Evolutionary conservation across 352 stramenopile species (phyloP).

Genomic region (Pythium utonaiense): DNA sequence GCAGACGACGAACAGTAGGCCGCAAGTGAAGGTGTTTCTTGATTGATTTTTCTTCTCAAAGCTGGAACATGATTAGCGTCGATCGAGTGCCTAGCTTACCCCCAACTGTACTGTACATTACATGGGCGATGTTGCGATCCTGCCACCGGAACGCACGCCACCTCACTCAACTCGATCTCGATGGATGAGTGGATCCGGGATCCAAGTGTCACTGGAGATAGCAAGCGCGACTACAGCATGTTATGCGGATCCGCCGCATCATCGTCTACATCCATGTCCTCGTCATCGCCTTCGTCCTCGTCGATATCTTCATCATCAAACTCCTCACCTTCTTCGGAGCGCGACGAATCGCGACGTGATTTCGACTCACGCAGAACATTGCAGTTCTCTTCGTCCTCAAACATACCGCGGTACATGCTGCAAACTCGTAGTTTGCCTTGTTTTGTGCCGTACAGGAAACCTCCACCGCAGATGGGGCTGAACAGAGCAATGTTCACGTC

Average conservation of each 20-base stretch:
- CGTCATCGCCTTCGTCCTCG: slow-evolving; percentile 28
- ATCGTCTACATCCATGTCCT: slow-evolving; percentile 21
- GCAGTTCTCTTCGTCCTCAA: slow-evolving; percentile 75
- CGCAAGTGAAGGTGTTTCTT: too few relatives aligned
- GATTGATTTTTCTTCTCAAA: neutral
- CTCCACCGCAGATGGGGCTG: slow-evolving; percentile 94
- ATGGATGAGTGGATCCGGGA: too few relatives aligned
- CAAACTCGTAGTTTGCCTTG: slow-evolving; percentile 93
- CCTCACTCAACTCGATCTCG: neutral
- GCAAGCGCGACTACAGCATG: slow-evolving; percentile 1
- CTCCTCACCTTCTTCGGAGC: slow-evolving; percentile 47
- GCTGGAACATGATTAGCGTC: neutral
- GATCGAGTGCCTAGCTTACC: neutral
- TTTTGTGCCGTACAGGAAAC: slow-evolving; percentile 98
- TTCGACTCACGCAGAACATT: slow-evolving; percentile 53
- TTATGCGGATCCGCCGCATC: slow-evolving; percentile 1
- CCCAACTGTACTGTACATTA: slow-evolving; percentile 5
- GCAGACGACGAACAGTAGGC: slow-evolving; percentile 60
- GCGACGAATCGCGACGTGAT: slow-evolving; percentile 25
- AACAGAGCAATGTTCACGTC: slow-evolving; percentile 99
- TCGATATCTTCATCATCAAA: slow-evolving; percentile 38
- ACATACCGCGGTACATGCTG: slow-evolving; percentile 69
- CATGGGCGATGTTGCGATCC: neutral
- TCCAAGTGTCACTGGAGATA: too few relatives aligned
- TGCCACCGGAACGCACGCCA: neutral